These are phyloP conservation scores for Paecilomyces niveus DNA, from an alignment of 2,329 filamentous ascomycete genomes.

Conservation along the genomic window DNA sequence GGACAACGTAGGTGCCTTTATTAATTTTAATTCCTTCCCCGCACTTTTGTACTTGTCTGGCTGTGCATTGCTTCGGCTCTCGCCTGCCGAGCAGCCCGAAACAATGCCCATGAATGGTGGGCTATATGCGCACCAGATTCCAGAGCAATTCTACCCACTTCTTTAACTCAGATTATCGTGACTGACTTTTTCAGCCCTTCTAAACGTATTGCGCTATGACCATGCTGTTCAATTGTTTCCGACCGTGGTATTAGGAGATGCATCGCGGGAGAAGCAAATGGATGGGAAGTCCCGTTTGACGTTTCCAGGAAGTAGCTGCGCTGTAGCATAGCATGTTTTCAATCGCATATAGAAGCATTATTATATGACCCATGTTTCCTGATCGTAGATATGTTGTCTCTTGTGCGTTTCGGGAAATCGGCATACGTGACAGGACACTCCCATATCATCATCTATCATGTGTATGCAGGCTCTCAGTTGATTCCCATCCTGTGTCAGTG, in stretches of 20 bases:
- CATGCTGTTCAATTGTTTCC: not conserved
- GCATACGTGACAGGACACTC: too few species aligned
- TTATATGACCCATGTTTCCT: not conserved
- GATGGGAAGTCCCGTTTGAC: not conserved
- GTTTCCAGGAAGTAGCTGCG: not conserved
- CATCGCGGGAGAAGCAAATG: not conserved
- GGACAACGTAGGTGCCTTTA: constrained; percentile 46
- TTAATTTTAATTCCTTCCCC: not conserved
- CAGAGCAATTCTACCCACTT: not conserved
- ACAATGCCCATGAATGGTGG: not conserved
- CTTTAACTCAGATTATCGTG: not conserved
- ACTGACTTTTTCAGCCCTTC: constrained; percentile 27
- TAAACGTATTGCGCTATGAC: constrained; percentile 18
- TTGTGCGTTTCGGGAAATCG: not conserved
- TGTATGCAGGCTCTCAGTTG: not conserved
- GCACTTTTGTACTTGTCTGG: not conserved
- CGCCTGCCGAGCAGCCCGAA: not conserved
- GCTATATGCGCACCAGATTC: not conserved
- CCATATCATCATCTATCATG: too few species aligned
- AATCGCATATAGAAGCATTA: constrained; percentile 29
- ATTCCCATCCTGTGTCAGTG: not conserved
- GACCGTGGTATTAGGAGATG: not conserved
- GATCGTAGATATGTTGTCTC: constrained; percentile 7
- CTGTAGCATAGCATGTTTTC: constrained; percentile 19
- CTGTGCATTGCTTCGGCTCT: not conserved